Evolutionary conservation across 441 rosid species (phyloP).

Genomic region (Omphalea diandra): DNA sequence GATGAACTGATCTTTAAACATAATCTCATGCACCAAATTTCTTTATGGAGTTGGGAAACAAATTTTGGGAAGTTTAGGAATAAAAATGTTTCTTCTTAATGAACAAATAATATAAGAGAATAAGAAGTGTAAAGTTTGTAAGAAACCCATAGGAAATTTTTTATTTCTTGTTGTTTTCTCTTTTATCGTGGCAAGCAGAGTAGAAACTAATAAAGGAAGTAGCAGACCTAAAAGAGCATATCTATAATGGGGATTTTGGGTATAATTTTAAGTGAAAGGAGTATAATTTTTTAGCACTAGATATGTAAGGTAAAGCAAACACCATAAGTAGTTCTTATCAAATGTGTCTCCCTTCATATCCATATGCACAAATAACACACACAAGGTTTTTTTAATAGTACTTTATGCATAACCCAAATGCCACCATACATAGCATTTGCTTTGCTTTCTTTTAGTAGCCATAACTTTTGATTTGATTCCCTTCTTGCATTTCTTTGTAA

Average conservation of each 20-base stretch:
- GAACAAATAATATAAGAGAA: conserved; percentile 20
- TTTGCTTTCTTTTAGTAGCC: neutral
- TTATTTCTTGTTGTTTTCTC: too few species aligned
- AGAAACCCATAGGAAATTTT: conserved; percentile 56
- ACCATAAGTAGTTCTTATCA: neutral
- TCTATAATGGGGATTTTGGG: too few species aligned
- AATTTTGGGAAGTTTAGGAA: conserved; percentile 40
- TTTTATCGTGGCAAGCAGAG: too few species aligned
- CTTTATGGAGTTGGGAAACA: conserved; percentile 22
- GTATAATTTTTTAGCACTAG: too few species aligned
- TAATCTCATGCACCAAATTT: conserved; percentile 23
- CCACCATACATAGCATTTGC: neutral
- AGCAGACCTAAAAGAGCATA: too few species aligned
- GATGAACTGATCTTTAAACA: conserved; percentile 8
- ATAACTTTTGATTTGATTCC: neutral
- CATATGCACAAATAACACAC: neutral
- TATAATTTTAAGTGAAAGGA: too few species aligned
- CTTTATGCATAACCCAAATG: neutral
- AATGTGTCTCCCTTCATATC: conserved; percentile 1
- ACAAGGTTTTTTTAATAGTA: neutral
- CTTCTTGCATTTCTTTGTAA: neutral
- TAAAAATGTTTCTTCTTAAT: conserved; percentile 30
- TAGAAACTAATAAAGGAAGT: too few species aligned
- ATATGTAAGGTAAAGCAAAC: too few species aligned
- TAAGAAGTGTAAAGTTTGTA: conserved; percentile 33